These are phyloP conservation scores for Xylariaceae sp. DNA, from an alignment of 2,329 filamentous ascomycete species.

Conservation along the genomic window DNA sequence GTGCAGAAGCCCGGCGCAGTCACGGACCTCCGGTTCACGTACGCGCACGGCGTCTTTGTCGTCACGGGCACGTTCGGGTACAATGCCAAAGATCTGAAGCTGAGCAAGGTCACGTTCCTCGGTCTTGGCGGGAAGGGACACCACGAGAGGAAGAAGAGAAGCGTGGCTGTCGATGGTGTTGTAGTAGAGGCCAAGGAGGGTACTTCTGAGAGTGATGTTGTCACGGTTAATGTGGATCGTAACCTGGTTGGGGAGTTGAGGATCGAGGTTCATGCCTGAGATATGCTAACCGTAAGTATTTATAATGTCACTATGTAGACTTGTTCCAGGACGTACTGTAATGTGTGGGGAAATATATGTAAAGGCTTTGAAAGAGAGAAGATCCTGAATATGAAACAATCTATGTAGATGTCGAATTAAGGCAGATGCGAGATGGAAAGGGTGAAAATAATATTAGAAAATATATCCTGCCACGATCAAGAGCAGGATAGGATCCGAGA, in stretches of 20 bases:
- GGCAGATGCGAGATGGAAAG: too few relatives aligned
- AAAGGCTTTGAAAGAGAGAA: too few relatives aligned
- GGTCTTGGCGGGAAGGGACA: conserved; percentile 24
- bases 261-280: conserved; percentile 17
- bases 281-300: too few relatives aligned
- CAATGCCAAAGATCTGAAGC: conserved; percentile 31
- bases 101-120: conserved; percentile 48
- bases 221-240: conserved; percentile 21
- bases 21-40: conserved; percentile 57
- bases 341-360: too few relatives aligned
- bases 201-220: conserved; percentile 9
- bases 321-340: too few relatives aligned
- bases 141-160: too few relatives aligned
- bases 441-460: too few relatives aligned
- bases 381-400: too few relatives aligned
- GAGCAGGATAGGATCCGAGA: too few relatives aligned
- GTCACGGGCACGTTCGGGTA: conserved; percentile 52
- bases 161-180: conserved; percentile 1
- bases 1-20: conserved; percentile 50
- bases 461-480: too few relatives aligned
- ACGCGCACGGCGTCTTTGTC: conserved; percentile 45
- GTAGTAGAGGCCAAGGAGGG: conserved; percentile 8
- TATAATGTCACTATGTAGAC: too few relatives aligned
- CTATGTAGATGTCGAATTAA: too few relatives aligned
- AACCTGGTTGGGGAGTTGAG: conserved; percentile 23